phyloP scores from a whole-genome alignment of 345 rosid genomes.

The Ceriops tagal region DNA sequence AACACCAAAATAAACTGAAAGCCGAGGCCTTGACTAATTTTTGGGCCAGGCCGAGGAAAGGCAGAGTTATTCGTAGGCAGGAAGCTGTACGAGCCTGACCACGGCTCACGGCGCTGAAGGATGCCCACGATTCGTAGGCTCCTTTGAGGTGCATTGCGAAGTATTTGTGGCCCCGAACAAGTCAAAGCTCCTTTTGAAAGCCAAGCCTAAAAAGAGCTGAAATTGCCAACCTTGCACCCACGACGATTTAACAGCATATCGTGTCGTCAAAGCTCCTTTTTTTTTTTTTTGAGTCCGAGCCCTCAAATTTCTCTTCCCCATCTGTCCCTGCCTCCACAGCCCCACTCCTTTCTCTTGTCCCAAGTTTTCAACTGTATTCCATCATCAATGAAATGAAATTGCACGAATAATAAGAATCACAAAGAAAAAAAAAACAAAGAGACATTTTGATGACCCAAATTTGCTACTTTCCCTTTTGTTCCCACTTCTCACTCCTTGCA shows the following conservation, averaged over 20 bases:
- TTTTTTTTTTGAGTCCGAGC: no score
- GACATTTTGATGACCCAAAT: constrained; percentile 8
- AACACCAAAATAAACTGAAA: no score
- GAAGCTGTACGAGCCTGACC: no score
- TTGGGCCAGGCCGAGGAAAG: no score
- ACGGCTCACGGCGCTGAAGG: no score
- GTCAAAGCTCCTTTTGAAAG: constrained; percentile 15
- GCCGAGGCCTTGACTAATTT: no score
- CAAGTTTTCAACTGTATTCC: constrained; percentile 26
- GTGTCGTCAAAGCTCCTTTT: background rate
- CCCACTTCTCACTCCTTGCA: background rate
- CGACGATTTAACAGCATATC: background rate
- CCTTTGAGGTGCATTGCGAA: no score
- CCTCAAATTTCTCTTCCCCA: background rate
- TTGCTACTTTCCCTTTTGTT: constrained; percentile 13
- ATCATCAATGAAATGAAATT: background rate
- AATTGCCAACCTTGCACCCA: constrained; percentile 19
- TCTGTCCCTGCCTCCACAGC: constrained; percentile 1
- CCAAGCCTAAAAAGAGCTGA: constrained; percentile 22
- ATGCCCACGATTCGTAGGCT: no score
- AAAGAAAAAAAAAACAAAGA: background rate
- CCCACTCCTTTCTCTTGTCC: constrained; percentile 34
- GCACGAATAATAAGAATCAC: no score
- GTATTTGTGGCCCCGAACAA: background rate
- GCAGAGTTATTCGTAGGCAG: no score